Conservation (phyloP, 306 rosid genomes). For the Mimosa pudica region DNA sequence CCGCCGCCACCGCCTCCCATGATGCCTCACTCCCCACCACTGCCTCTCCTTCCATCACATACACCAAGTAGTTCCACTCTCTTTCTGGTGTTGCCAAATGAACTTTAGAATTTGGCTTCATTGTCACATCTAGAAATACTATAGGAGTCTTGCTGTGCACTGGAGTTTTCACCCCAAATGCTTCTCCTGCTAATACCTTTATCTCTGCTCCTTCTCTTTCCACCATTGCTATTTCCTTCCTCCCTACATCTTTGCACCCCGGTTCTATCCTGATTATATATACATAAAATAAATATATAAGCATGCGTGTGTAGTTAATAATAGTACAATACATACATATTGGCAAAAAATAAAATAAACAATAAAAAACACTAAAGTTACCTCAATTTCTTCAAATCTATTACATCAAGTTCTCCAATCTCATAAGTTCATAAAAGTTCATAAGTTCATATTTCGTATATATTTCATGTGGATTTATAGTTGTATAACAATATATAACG, state of each 20-base stretch:
- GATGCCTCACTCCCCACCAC: constrained; percentile 43
- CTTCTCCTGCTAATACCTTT: constrained; percentile 61
- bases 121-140: constrained; percentile 51
- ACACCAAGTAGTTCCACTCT: constrained; percentile 56
- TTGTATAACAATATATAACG: too few relatives aligned
- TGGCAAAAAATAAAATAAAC: too few relatives aligned
- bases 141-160: constrained; percentile 58
- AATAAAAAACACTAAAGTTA: too few relatives aligned
- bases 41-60: constrained; percentile 63
- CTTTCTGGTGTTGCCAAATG: constrained; percentile 53
- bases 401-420: too few relatives aligned
- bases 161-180: constrained; percentile 51
- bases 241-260: constrained; percentile 48
- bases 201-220: constrained; percentile 65
- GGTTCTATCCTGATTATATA: constrained; percentile 60
- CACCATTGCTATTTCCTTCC: constrained; percentile 45
- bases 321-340: too few relatives aligned
- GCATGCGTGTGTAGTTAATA: neutral
- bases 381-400: too few relatives aligned
- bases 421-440: too few relatives aligned
- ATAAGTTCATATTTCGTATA: too few relatives aligned
- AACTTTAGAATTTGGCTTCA: constrained; percentile 46
- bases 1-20: constrained; percentile 30
- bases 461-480: too few relatives aligned
- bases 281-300: neutral